A percentile compares a stretch with the other conserved stretches of the same genome.
Evolutionary conservation across 2,329 filamentous ascomycete species (phyloP).

Genomic region (Lanzia echinophila): DNA sequence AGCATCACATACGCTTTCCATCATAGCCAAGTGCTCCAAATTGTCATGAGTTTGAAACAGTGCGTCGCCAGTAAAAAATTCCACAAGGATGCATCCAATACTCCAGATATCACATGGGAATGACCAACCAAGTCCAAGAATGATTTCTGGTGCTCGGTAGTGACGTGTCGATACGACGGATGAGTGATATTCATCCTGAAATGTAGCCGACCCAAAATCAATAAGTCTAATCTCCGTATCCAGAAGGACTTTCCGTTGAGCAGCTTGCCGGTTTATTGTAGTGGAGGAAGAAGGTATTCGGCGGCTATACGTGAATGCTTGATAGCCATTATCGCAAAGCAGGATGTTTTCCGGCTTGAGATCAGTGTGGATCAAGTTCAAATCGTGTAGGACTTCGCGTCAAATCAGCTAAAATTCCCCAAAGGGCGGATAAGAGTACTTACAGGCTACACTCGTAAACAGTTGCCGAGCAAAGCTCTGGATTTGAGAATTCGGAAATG

Average conservation of each 20-base stretch:
- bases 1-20: slow-evolving; percentile 59
- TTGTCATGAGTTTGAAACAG: slow-evolving; percentile 69
- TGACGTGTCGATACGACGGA: slow-evolving; percentile 65
- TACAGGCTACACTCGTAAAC: slow-evolving; percentile 96
- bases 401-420: slow-evolving; percentile 13
- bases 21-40: slow-evolving; percentile 68
- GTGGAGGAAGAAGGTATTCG: slow-evolving; percentile 62
- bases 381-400: slow-evolving; percentile 75
- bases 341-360: slow-evolving; percentile 66
- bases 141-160: slow-evolving; percentile 65
- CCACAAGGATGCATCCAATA: slow-evolving; percentile 65
- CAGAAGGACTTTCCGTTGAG: slow-evolving; percentile 56
- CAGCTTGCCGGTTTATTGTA: slow-evolving; percentile 53
- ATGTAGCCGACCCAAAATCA: slow-evolving; percentile 66
- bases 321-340: slow-evolving; percentile 57
- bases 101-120: slow-evolving; percentile 70
- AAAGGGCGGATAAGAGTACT: slow-evolving; percentile 36
- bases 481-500: slow-evolving; percentile 97
- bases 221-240: slow-evolving; percentile 65
- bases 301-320: slow-evolving; percentile 65
- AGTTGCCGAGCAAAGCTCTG: slow-evolving; percentile 93
- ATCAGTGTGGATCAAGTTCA: slow-evolving; percentile 93
- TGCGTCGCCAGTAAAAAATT: slow-evolving; percentile 66
- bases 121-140: slow-evolving; percentile 64
- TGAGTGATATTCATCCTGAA: slow-evolving; percentile 67